phyloP scores from a whole-genome alignment of 2,329 filamentous ascomycete genomes.

The Colletotrichum sp. region DNA sequence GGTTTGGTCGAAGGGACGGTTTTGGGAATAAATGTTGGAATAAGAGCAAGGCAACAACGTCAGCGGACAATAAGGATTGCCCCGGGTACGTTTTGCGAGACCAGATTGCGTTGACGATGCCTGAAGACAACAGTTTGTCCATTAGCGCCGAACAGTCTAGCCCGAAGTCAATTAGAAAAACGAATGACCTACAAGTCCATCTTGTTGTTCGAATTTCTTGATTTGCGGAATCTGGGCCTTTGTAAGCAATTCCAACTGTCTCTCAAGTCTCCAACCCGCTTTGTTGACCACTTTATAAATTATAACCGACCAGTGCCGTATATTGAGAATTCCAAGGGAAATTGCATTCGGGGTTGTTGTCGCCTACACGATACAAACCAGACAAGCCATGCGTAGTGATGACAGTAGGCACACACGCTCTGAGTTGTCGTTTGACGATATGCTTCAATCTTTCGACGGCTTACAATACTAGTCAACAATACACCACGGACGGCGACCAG shows the following conservation, averaged over 20 bases:
- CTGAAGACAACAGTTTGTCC: too few species aligned
- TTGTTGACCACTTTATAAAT: rapidly evolving
- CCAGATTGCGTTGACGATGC: too few species aligned
- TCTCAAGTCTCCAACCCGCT: rapidly evolving
- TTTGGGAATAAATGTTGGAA: neutral
- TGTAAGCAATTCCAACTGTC: neutral
- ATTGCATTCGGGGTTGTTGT: rapidly evolving
- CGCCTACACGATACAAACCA: neutral
- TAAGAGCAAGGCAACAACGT: neutral
- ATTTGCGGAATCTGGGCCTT: rapidly evolving
- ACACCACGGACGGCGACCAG: neutral
- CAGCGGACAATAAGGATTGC: neutral
- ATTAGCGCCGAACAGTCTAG: rapidly evolving
- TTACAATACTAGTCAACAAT: neutral
- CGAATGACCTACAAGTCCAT: too few species aligned
- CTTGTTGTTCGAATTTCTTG: neutral
- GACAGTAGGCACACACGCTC: neutral
- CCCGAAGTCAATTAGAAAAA: neutral
- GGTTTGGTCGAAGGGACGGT: neutral
- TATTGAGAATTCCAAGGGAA: too few species aligned
- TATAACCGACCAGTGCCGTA: neutral
- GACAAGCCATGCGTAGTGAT: neutral
- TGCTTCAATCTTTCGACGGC: neutral
- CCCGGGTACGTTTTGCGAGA: neutral
- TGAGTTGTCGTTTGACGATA: neutral